Base-by-base conservation (phyloP, 176 grass and related monocot species). In the Phoenix roebelenii region DNA sequence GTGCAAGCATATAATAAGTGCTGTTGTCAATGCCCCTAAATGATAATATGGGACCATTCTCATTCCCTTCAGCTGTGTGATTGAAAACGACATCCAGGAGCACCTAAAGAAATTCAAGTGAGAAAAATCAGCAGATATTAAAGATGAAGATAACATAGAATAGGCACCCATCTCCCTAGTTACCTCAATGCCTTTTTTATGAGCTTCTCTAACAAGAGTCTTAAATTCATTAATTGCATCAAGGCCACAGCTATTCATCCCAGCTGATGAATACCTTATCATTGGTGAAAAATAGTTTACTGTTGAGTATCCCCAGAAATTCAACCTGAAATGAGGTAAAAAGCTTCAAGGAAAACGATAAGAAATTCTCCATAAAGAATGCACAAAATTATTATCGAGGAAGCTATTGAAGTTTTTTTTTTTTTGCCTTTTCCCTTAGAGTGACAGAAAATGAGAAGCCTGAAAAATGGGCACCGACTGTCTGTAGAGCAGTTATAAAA, bases 31-130 rank as follows among this genome's bases (percentile, higher is more conserved):
- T 78, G 54, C 93, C 93, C 79, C 87, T 81, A 77, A 98, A 98
- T 53, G 93, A 98, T 59, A 98, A 80, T 70, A 88, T 76, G 53
- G 84, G 93, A 24, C 93, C 93, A 49, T 97, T 92, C 79, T 92
- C 93, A 44, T 97, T 97, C 75, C 93, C 93, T 72, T 97, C 93
- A 19, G 93, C 93, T 60, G 93, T 97, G 80, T 97, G 93, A 61
- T 97, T 97, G 81, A 97, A 91, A 68, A 97, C 93, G 51, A 97
- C 84, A 54, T 97, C 93, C 93, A 97, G 67, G 35, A 97, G 84
- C 50, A 94, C 77, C 89, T 94, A 82, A 28, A 19, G 69, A 62
- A 63, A 51, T 20, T 44, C 50, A 70, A 3, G 19, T 3, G 49
- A 28, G 48, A 22, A 50, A 67, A 65, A 9, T 17, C 5, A 66